A percentile compares a stretch with the other conserved stretches of the same genome.
Evolutionary conservation across 148 eudicot species (phyloP).

Genomic region (Chenopodium album): DNA sequence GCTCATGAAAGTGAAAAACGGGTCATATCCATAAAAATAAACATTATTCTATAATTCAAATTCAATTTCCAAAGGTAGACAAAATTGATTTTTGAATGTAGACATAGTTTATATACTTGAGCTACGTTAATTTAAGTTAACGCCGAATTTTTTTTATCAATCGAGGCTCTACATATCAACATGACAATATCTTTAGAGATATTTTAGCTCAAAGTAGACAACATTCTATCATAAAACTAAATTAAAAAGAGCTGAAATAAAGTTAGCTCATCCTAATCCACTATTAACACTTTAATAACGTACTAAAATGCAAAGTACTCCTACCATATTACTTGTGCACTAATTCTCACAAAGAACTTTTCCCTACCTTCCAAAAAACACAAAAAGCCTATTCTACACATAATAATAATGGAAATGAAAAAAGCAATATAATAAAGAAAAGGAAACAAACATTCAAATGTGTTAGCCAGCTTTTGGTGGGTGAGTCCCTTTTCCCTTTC

Average conservation of each 20-base stretch:
- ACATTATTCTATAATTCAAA: too few species aligned
- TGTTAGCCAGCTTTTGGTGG: background rate
- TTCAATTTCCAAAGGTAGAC: too few species aligned
- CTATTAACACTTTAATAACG: background rate
- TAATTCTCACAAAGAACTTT: background rate
- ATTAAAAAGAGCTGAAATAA: background rate
- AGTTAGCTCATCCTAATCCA: background rate
- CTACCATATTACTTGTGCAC: background rate
- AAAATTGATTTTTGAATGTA: too few species aligned
- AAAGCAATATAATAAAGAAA: background rate
- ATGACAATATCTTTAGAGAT: background rate
- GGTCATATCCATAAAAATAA: too few species aligned
- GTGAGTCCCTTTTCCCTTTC: background rate
- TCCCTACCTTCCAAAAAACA: background rate
- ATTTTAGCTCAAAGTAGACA: background rate
- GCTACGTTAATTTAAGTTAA: too few species aligned
- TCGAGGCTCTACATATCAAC: background rate
- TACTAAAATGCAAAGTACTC: background rate
- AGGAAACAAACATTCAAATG: background rate
- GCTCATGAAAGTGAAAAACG: too few species aligned
- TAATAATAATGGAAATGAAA: background rate
- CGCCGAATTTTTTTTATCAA: too few species aligned
- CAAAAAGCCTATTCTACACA: constrained; percentile 3
- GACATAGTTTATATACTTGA: too few species aligned
- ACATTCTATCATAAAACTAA: background rate